A percentile compares a stretch with the other conserved stretches of the same genome.
Evolutionary conservation across 176 grass and related monocot species (phyloP).

Genomic region (Oryza coarctata): DNA sequence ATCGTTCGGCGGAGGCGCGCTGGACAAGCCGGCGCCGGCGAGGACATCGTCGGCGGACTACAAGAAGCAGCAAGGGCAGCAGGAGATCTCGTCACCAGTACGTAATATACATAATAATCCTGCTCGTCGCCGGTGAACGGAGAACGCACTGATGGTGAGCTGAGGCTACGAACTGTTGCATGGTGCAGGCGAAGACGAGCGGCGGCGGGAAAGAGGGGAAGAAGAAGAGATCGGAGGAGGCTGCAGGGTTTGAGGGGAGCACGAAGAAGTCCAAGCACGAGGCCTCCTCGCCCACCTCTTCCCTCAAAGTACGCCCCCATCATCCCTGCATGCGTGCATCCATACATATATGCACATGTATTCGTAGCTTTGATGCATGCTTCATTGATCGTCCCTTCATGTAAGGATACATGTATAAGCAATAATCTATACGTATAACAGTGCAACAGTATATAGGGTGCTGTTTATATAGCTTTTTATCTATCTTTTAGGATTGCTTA

Average conservation of each 20-base stretch:
- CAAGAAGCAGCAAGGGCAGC: slow-evolving; percentile 56
- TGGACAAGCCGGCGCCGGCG: slow-evolving; percentile 32
- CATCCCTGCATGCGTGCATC: background rate
- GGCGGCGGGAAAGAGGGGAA: slow-evolving; percentile 56
- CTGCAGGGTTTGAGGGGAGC: slow-evolving; percentile 42
- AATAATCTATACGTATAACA: background rate
- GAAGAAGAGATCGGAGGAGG: slow-evolving; percentile 68
- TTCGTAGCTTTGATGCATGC: too few species aligned
- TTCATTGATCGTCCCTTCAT: too few species aligned
- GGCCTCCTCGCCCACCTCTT: slow-evolving; percentile 54
- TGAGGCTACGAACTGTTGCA: background rate
- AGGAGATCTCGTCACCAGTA: slow-evolving; percentile 64
- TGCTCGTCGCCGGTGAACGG: too few species aligned
- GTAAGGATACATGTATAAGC: background rate
- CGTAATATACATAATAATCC: background rate
- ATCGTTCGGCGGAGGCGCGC: slow-evolving; percentile 44
- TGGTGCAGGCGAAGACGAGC: slow-evolving; percentile 48
- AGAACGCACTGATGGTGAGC: background rate
- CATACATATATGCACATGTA: too few species aligned
- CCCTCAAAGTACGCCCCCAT: slow-evolving; percentile 51
- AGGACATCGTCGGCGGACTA: slow-evolving; percentile 43
- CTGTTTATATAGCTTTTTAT: background rate
- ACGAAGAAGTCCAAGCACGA: slow-evolving; percentile 76
- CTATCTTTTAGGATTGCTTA: slow-evolving; percentile 7
- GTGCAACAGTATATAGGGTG: background rate